Percentiles rank a stretch among this genome's conserved stretches.
These are phyloP conservation scores for Eucalyptus sp. DNA, from an alignment of 345 rosid genomes.

Conservation along the genomic window DNA sequence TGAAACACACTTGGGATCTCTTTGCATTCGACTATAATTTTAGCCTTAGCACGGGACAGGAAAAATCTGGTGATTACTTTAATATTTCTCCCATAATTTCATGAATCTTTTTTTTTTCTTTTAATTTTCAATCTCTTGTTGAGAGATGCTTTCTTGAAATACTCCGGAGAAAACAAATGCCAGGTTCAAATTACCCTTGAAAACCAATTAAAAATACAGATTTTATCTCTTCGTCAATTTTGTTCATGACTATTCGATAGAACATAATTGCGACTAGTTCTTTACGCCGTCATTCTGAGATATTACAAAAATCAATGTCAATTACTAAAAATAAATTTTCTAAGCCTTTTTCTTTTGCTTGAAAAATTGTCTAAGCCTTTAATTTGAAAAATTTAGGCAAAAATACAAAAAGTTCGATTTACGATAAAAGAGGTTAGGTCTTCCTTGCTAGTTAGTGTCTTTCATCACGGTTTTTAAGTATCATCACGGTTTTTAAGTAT, in stretches of 20 bases:
- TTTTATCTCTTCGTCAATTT: neutral
- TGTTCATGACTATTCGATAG: fast-evolving
- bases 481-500: too few relatives aligned
- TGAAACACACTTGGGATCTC: too few relatives aligned
- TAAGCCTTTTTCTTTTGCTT: too few relatives aligned
- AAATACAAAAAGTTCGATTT: too few relatives aligned
- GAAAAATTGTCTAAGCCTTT: neutral
- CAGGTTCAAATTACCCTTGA: neutral
- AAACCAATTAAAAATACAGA: neutral
- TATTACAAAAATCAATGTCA: neutral
- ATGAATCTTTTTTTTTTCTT: too few relatives aligned
- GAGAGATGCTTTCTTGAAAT: fast-evolving
- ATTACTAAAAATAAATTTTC: neutral
- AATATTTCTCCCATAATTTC: too few relatives aligned
- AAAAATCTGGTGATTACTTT: too few relatives aligned
- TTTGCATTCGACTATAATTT: too few relatives aligned
- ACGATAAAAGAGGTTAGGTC: too few relatives aligned
- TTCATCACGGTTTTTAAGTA: too few relatives aligned
- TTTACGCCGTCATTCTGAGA: fast-evolving
- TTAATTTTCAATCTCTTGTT: too few relatives aligned
- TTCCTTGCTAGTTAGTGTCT: neutral
- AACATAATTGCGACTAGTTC: neutral
- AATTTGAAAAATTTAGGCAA: too few relatives aligned
- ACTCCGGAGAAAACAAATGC: neutral
- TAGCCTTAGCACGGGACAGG: neutral